Conservation (phyloP, 1,284 basidiomycete species). For the Heterobasidion parviporum region DNA sequence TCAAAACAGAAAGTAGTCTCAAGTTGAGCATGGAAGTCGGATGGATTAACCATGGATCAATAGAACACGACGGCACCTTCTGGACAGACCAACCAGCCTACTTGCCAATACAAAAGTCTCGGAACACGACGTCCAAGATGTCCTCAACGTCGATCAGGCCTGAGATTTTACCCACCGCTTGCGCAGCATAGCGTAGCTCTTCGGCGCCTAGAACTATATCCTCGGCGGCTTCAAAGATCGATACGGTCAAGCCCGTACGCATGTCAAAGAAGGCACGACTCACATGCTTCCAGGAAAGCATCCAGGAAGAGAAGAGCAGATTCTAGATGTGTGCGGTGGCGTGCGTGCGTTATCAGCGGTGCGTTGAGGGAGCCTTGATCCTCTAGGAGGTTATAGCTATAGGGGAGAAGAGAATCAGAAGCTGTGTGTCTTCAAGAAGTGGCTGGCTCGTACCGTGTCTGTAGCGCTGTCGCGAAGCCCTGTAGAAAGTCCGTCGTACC, state of each 20-base stretch:
- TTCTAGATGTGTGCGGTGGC: slow-evolving; percentile 72
- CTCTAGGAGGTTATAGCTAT: slow-evolving; percentile 29
- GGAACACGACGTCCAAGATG: slow-evolving; percentile 74
- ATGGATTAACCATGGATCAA: too few species aligned
- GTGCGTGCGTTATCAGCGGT: slow-evolving; percentile 71
- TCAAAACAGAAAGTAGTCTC: too few species aligned
- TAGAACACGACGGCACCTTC: too few species aligned
- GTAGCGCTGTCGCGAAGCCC: slow-evolving; percentile 45
- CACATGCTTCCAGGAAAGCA: slow-evolving; percentile 56
- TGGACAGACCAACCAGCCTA: slow-evolving; percentile 16
- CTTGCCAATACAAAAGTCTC: slow-evolving; percentile 83
- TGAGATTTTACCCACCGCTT: slow-evolving; percentile 73
- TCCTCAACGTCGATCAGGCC: slow-evolving; percentile 73
- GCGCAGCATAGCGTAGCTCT: slow-evolving; percentile 77
- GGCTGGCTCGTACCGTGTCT: slow-evolving; percentile 35
- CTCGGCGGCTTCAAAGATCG: slow-evolving; percentile 24
- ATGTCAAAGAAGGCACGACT: slow-evolving; percentile 14
- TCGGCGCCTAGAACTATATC: slow-evolving; percentile 79
- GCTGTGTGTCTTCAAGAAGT: not conserved
- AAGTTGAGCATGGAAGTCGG: too few species aligned
- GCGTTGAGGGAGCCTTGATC: slow-evolving; percentile 23
- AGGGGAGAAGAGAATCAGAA: not conserved
- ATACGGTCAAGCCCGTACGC: not conserved
- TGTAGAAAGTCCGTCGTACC: slow-evolving; percentile 53
- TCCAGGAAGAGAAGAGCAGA: slow-evolving; percentile 56